A percentile compares a stretch with the other conserved stretches of the same genome.
Conservation (phyloP, 495 filamentous ascomycete species). For the Talaromyces proteolyticus region DNA sequence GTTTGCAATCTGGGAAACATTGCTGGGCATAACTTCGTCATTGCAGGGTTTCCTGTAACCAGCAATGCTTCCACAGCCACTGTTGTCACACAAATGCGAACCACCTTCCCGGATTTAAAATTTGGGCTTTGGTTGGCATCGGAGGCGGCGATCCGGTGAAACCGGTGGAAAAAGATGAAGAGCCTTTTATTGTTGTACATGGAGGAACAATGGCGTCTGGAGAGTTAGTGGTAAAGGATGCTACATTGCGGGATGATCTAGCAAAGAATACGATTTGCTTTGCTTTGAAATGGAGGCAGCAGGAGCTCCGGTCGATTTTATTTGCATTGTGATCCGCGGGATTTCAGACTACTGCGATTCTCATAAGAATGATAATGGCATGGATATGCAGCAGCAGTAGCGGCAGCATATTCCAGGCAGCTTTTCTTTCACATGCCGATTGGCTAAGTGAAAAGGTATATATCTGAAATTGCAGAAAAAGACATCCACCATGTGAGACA, state of each 20-base stretch:
- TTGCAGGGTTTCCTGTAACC: constrained; percentile 25
- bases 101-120: constrained; percentile 27
- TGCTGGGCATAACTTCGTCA: constrained; percentile 25
- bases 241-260: constrained; percentile 11
- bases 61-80: constrained; percentile 23
- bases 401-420: constrained; percentile 28
- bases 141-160: constrained; percentile 23
- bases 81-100: constrained; percentile 20
- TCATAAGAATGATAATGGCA: constrained; percentile 14
- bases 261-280: constrained; percentile 16
- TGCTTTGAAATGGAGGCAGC: constrained; percentile 45
- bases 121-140: constrained; percentile 27
- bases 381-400: constrained; percentile 9
- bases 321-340: constrained; percentile 32
- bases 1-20: constrained; percentile 23
- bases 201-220: constrained; percentile 31
- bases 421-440: constrained; percentile 16
- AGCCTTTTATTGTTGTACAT: constrained; percentile 18
- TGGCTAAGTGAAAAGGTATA: background rate
- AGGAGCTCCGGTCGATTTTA: constrained; percentile 26
- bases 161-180: constrained; percentile 1
- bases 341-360: constrained; percentile 36
- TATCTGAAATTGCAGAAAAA: background rate
- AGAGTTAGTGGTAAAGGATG: constrained; percentile 23
- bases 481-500: background rate